Base-by-base conservation (phyloP, 2,329 filamentous ascomycete genomes). In the Ramularia endophylla region DNA sequence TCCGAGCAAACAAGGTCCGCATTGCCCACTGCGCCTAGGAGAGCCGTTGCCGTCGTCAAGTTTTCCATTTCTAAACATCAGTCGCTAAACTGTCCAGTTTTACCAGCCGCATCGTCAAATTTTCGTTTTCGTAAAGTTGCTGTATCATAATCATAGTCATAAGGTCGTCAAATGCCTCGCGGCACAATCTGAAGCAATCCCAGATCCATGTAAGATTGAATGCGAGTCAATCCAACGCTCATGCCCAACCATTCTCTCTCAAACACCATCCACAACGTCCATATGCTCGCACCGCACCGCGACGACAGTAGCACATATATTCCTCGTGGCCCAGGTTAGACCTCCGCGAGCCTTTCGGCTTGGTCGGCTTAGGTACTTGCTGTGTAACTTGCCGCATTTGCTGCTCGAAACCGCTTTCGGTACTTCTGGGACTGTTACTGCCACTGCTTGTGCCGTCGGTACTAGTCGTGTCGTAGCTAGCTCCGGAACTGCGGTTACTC, bases 401-500 rank as follows among this genome's bases (percentile, higher is more conserved):
- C 29, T 47, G 41, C 8, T 71, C 68, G 17, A 70, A 62, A 15
- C 66, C 68, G 43, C 63, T 67, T 36, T 70, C 70, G 25, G 63
- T 63, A 55, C 65, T 71, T 31, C 65, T 58, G 8, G 76, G 75
- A 57, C 76, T 79, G 53, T 73, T 75, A 12, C 70, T 74, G 36
- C 74, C 74, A 56, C 74, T 78, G 36, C 52, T 57, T 2, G 50
- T 50, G 17, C 54, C 56, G 15, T 63, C 65, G 32, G 67, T 65
- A 47, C 69, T 73, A 3, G 63, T 68, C 36, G 67, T 71, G 44
- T 75, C 71, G 48, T 74, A 70, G 43, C 71, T 72, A 46, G 65
- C 66, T 9, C 46, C 49, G 13, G 55, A 52, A 29, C 59, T 65
- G 29, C 67, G 67, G 33, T 71, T 71, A 46, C 64, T 63, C 50